These are phyloP conservation scores for Picea engelmannii DNA, from an alignment of 83 land plant genomes.

Conservation along the genomic window DNA sequence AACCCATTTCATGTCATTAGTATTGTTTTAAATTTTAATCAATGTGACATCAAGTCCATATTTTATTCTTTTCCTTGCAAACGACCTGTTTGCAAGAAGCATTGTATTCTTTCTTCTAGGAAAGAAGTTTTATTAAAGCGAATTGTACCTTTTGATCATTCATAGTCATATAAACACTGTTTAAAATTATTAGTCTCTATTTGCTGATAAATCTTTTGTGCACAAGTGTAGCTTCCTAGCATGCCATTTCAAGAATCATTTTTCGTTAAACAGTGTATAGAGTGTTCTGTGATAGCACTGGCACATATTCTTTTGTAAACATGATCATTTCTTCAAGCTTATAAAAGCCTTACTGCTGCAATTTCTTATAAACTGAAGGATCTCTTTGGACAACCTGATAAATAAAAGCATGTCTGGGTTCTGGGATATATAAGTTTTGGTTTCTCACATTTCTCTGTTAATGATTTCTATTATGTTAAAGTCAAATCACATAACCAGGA, in stretches of 20 bases:
- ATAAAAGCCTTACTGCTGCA: too few relatives aligned
- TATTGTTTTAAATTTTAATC: background rate
- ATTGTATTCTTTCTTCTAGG: slow-evolving; percentile 4
- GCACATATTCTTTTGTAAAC: background rate
- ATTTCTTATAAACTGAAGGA: too few relatives aligned
- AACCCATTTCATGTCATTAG: slow-evolving; percentile 1
- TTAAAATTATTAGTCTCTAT: background rate
- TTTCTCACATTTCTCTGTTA: too few relatives aligned
- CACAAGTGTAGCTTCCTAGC: too few relatives aligned
- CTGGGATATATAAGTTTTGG: too few relatives aligned
- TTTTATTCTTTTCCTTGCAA: slow-evolving; percentile 15
- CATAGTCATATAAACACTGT: background rate
- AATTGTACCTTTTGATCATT: slow-evolving; percentile 4
- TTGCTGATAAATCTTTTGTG: background rate
- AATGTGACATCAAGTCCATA: background rate
- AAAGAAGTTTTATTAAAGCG: background rate
- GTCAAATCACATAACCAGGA: too few relatives aligned
- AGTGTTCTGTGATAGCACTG: background rate
- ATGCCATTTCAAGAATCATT: background rate
- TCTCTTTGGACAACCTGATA: too few relatives aligned
- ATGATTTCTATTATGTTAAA: too few relatives aligned
- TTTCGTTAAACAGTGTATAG: background rate
- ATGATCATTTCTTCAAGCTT: background rate
- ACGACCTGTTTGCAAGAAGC: slow-evolving; percentile 4
- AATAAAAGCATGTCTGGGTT: too few relatives aligned